Evolutionary conservation across 257 asterid genomes (phyloP), one percentile per base, ranked within the genome.

Genomic region (Perilla frutescens): DNA sequence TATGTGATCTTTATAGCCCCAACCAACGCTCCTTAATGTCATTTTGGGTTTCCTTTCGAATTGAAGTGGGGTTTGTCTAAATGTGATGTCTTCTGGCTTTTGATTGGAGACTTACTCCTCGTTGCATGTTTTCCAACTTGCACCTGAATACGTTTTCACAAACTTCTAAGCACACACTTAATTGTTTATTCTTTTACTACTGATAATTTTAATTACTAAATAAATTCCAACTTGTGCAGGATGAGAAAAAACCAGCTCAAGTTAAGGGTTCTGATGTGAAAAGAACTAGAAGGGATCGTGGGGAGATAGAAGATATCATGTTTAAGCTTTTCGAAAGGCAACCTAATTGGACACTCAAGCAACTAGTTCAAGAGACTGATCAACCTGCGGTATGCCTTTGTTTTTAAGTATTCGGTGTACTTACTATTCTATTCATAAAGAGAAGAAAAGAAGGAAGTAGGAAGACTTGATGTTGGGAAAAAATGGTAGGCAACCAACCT

Each of bases 321-420:
- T 92, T 90, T 83, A 92, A 95, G 81, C 97, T 92, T 64, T 95
- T 92, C 54, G 97, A 92, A 80, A 84, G 86, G 71, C 96, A 95
- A 69, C 94, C 98, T 63, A 92, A 92, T 66, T 92, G 97, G 97
- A 79, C 97, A 43, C 85, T 92, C 81, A 90, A 90, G 88, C 97
- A 89, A 87, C 89, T 95, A n/a, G 96, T 95, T 78, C 92, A 87
- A 81, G 92, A 87, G 79, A 90, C 99, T 1, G 96, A 95, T 81
- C 99, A 92, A 83, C 97, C 98, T 29, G 99, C 94, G 32, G 97
- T 95, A 89, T 71, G 85, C 50, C 56, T 66, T 79, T 70, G 58
- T 20, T 20, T 20, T 20, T 20, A 20, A 20, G 26, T 20, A 20
- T 20, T 20, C 26, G 26, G 26, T 20, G 26, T 20, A 20, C 26